Conservation (phyloP, 1,284 basidiomycete genomes). For the Pseudozyma tsukubaensis region DNA sequence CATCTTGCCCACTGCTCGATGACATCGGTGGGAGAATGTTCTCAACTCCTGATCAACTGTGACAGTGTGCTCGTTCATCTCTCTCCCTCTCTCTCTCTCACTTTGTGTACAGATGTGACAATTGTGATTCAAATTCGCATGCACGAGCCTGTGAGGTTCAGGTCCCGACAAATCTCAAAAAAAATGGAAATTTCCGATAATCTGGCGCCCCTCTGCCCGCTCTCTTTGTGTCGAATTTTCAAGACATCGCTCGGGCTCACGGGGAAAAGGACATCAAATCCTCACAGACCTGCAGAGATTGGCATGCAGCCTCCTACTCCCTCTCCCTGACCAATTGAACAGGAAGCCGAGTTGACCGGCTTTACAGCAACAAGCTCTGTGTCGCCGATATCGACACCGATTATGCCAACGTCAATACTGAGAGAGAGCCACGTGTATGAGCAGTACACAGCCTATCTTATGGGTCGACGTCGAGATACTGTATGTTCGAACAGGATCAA, state of each 20-base stretch:
- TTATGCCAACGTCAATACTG: too few species aligned
- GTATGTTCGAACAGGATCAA: background rate
- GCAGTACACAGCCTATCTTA: too few species aligned
- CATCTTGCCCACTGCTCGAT: constrained; percentile 11
- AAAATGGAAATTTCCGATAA: background rate
- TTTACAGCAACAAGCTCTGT: too few species aligned
- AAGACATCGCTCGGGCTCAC: constrained; percentile 4
- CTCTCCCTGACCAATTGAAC: background rate
- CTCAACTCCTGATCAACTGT: background rate
- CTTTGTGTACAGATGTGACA: background rate
- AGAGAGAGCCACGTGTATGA: too few species aligned
- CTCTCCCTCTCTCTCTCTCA: background rate
- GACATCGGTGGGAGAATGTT: constrained; percentile 16
- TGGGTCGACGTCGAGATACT: background rate
- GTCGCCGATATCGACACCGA: too few species aligned
- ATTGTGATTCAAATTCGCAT: background rate
- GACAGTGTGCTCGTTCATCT: background rate
- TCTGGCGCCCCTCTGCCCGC: background rate
- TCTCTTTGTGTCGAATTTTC: background rate
- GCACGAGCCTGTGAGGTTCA: constrained; percentile 3
- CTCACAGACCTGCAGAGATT: background rate
- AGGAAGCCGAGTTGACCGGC: background rate
- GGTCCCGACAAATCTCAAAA: background rate
- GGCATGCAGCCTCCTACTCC: background rate
- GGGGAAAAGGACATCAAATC: background rate